These are phyloP conservation scores for Colletotrichum sp. DNA, from an alignment of 2,329 filamentous ascomycete genomes.

Conservation along the genomic window DNA sequence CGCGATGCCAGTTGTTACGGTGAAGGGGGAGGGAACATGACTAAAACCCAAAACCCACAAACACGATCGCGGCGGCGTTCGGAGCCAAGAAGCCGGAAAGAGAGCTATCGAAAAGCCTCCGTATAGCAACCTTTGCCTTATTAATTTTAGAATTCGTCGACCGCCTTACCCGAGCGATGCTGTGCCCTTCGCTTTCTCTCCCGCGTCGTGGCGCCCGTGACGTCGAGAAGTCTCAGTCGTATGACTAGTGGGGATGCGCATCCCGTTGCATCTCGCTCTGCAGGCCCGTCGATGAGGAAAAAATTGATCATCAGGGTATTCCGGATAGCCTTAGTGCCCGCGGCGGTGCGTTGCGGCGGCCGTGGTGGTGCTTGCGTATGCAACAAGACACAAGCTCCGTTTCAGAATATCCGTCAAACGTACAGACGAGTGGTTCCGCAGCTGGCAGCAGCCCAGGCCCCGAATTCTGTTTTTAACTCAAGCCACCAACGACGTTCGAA, in stretches of 20 bases:
- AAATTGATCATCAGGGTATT: constrained; percentile 6
- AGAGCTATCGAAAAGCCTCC: neutral
- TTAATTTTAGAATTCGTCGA: constrained; percentile 3
- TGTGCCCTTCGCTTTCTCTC: neutral
- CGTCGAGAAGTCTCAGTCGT: constrained; percentile 13
- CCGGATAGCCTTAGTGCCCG: neutral
- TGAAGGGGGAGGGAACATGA: neutral
- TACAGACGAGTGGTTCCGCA: constrained; percentile 5
- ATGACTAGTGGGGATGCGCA: constrained; percentile 7
- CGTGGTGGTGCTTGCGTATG: constrained; percentile 4
- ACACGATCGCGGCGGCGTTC: neutral
- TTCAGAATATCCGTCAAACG: constrained; percentile 19
- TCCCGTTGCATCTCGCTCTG: neutral
- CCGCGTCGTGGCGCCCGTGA: neutral
- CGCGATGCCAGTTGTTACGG: neutral
- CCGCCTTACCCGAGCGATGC: constrained; percentile 1
- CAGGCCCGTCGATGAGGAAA: neutral
- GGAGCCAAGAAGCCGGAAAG: neutral
- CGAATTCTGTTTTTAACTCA: constrained; percentile 1
- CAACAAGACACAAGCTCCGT: constrained; percentile 16
- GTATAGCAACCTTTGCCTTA: neutral
- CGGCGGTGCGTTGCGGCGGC: neutral
- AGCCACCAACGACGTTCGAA: neutral
- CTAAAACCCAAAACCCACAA: neutral
- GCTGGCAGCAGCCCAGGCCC: neutral